Base-by-base conservation (phyloP, 129 eudicot genomes). In the Flaveria sonorensis region DNA sequence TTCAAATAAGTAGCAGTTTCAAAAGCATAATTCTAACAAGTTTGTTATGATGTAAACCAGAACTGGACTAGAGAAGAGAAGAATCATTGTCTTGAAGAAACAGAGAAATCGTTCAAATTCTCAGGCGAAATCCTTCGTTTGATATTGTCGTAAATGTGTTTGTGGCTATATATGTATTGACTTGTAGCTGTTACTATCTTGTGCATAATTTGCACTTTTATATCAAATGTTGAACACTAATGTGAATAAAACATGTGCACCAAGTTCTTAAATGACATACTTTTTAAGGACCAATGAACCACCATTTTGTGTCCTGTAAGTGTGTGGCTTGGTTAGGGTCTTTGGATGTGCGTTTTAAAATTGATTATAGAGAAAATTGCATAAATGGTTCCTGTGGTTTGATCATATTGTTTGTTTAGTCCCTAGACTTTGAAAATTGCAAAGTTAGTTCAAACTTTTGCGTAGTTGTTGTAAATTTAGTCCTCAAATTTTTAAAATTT, bases 1-100 rank as follows among this genome's bases (percentile, higher is more conserved):
- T 45, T 45, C 50, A 45, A 45, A 45, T 11, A 45, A 56, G 62
- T 51, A 36, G 40, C 7, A 36, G 40, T 36, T 5, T 36, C 15
- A 19, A 24, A 69, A 12, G 32, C 28, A 24, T 69, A 45, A 64
- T 24, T 55, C 5, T 73, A 21, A 80, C 63, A 10, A 19, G 11
- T 55, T 74, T 67, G 32, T 79, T 62, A 45, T 81, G 62, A 11
- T 67, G 56, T 64, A 12, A 18, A 55, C 15, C 85, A 95, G 99
- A 83, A 68, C 65, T 95, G 97, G 99, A 95, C 87, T 56, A 85
- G 99, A 74, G 99, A 94, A 80, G 97, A 94, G 87, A 94, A 94
- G 93, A 87, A 94, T 61, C 97, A 89, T 55, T 94, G 99, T 74
- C 84, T 94, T 68, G 99, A 94, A 83, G 99, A 91, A 84, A 91